Conservation (phyloP, 2,329 filamentous ascomycete genomes). For the Triangularia setosa region DNA sequence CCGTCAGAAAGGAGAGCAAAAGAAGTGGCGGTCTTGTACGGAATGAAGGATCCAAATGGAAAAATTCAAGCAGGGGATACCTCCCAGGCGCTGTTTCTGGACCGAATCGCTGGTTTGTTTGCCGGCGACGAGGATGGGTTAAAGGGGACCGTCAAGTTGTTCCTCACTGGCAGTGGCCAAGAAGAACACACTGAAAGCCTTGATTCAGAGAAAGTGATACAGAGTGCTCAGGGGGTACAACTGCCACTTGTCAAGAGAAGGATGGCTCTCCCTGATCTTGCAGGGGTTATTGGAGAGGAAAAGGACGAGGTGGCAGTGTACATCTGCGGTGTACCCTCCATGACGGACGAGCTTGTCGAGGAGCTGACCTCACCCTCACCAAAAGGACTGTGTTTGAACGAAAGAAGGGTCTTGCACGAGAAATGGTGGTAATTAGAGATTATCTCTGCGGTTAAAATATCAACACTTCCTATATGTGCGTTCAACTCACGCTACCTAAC, state of each 20-base stretch:
- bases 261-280: conserved; percentile 41
- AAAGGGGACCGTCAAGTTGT: conserved; percentile 42
- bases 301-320: conserved; percentile 52
- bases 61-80: conserved; percentile 2
- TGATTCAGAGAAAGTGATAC: conserved; percentile 16
- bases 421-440: conserved; percentile 35
- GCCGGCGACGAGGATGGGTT: conserved; percentile 30
- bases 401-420: conserved; percentile 33
- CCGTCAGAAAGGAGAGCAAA: conserved; percentile 17
- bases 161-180: conserved; percentile 40
- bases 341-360: conserved; percentile 64
- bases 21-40: conserved; percentile 62
- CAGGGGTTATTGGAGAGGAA: conserved; percentile 35
- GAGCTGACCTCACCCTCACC: conserved; percentile 34
- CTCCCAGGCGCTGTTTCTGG: conserved; percentile 47
- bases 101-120: conserved; percentile 43
- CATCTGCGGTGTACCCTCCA: conserved; percentile 62
- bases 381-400: conserved; percentile 27
- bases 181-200: no score
- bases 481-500: not conserved
- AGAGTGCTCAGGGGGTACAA: conserved; percentile 20
- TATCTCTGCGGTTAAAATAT: not conserved
- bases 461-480: not conserved
- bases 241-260: conserved; percentile 37
- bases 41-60: conserved; percentile 37